These are phyloP conservation scores for Populus alba DNA, from an alignment of 345 rosid species.

Conservation along the genomic window DNA sequence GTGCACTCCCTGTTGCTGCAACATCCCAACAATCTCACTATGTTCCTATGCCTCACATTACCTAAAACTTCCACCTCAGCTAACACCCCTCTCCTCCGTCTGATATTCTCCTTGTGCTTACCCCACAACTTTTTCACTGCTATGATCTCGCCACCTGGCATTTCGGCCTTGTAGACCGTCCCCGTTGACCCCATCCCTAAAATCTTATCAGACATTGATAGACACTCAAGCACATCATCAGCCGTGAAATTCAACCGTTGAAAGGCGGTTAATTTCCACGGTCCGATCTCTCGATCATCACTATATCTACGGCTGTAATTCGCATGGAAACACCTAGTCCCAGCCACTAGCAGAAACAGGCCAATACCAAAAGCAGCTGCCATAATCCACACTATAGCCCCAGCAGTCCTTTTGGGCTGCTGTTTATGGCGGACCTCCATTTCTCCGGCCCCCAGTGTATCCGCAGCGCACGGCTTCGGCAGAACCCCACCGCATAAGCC, in stretches of 20 bases:
- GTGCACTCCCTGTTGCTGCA: slow-evolving; percentile 89
- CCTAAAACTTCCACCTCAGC: slow-evolving; percentile 96
- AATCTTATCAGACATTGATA: slow-evolving; percentile 65
- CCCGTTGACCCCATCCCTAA: slow-evolving; percentile 96
- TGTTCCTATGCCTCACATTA: slow-evolving; percentile 83
- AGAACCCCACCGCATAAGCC: slow-evolving; percentile 72
- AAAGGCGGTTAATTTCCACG: slow-evolving; percentile 92
- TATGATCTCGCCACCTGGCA: slow-evolving; percentile 92
- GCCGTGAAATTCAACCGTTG: slow-evolving; percentile 87
- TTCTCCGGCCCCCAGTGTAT: slow-evolving; percentile 26
- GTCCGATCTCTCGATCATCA: slow-evolving; percentile 55
- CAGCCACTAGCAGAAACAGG: slow-evolving; percentile 70
- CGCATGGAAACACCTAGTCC: slow-evolving; percentile 65
- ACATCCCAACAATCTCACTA: slow-evolving; percentile 85
- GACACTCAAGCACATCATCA: slow-evolving; percentile 77
- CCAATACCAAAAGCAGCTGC: slow-evolving; percentile 87
- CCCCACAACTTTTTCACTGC: slow-evolving; percentile 99
- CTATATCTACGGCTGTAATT: slow-evolving; percentile 40
- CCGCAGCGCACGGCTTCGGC: slow-evolving; percentile 54
- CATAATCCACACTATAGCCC: slow-evolving; percentile 88
- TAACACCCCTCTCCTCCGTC: slow-evolving; percentile 74
- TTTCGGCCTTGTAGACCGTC: slow-evolving; percentile 84
- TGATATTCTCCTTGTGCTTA: slow-evolving; percentile 60
- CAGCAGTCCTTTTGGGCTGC: slow-evolving; percentile 59
- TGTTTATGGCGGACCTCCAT: slow-evolving; percentile 31